These are phyloP conservation scores for Testicularia cyperi DNA, from an alignment of 1,284 basidiomycete species.

Conservation along the genomic window DNA sequence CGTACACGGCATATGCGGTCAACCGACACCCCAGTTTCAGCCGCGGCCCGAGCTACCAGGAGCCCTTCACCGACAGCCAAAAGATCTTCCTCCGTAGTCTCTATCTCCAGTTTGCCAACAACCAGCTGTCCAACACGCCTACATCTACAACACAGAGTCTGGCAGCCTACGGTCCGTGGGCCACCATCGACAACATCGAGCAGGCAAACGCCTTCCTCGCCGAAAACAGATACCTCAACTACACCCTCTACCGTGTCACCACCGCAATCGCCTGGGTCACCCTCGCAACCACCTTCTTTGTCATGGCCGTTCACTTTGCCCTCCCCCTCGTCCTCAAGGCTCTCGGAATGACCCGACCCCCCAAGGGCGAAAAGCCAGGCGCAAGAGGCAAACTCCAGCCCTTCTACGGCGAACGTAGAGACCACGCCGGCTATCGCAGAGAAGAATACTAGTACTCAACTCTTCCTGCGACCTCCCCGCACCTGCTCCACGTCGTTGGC, in stretches of 20 bases:
- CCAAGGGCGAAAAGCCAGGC: constrained; percentile 14
- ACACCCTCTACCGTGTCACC: constrained; percentile 35
- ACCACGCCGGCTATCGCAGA: constrained; percentile 6
- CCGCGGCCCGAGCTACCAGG: constrained; percentile 14
- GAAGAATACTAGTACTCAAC: too few relatives aligned
- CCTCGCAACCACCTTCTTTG: constrained; percentile 41
- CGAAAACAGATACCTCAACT: constrained; percentile 36
- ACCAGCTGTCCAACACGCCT: constrained; percentile 15
- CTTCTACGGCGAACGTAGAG: constrained; percentile 21
- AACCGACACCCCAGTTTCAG: constrained; percentile 23
- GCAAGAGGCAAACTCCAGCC: constrained; percentile 2
- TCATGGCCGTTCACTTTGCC: constrained; percentile 51
- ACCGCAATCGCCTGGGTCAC: constrained; percentile 44
- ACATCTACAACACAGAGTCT: constrained; percentile 16
- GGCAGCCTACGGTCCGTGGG: constrained; percentile 16
- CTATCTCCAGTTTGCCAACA: constrained; percentile 15
- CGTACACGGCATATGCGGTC: constrained; percentile 40
- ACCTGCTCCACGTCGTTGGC: too few relatives aligned
- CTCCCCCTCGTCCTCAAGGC: constrained; percentile 38
- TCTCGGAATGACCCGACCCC: constrained; percentile 39
- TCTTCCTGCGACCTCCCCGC: too few relatives aligned
- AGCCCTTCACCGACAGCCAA: constrained; percentile 34
- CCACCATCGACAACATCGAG: constrained; percentile 20
- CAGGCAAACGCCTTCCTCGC: constrained; percentile 35
- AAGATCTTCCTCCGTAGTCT: constrained; percentile 27